Base-by-base conservation (phyloP, 1,284 basidiomycete genomes). In the Ganoderma sp. region DNA sequence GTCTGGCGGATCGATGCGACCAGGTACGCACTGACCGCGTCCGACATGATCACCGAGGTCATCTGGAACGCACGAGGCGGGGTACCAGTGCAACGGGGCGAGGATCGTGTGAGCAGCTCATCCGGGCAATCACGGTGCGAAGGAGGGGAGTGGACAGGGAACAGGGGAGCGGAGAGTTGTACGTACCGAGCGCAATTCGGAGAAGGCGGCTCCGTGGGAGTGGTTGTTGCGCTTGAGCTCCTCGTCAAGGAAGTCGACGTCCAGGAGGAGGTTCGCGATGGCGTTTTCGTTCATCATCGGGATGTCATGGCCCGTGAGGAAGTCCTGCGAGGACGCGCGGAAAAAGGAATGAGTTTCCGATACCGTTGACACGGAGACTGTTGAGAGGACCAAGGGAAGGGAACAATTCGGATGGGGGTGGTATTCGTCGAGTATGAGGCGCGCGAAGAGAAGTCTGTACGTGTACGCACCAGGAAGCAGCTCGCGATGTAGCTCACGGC, bases 401-500 rank as follows among this genome's bases (percentile, higher is more conserved):
- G 56, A 39, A n/a, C 56, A 19, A 19, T 9, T 37, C 56, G 6
- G 34, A 39, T 54, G 52, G 10, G 28, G 19, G 37, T 14, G 22
- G 17, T 9, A 19, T 22, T 52, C 22, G 17, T 34, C 3, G 28
- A 14, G 42, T 12, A 37, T 1, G 14, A n/a, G 4, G 32, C 61
- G 28, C 37, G n/a, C 22, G 15, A 41, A n/a, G 54, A 10, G 25
- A 56, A 19, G 52, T 15, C 4, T 32, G 2, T 37, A 71, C 72
- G 12, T 32, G 2, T 37, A 71, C 72, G 41, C 50, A 95, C 97
- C 89, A 97, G 92, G 43, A 99, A 83, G 72, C 91, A 93, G 65
- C 91, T 88, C 0, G 95, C 92, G 66, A 99, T 94, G 76, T 97
- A 94, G 42, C 85, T 83, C 50, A 97, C 85, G 15, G 97, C 96